A percentile compares a stretch with the other conserved stretches of the same genome.
Evolutionary conservation across 768 basidiomycete genomes (phyloP).

Genomic region (Gymnopilus dilepis): DNA sequence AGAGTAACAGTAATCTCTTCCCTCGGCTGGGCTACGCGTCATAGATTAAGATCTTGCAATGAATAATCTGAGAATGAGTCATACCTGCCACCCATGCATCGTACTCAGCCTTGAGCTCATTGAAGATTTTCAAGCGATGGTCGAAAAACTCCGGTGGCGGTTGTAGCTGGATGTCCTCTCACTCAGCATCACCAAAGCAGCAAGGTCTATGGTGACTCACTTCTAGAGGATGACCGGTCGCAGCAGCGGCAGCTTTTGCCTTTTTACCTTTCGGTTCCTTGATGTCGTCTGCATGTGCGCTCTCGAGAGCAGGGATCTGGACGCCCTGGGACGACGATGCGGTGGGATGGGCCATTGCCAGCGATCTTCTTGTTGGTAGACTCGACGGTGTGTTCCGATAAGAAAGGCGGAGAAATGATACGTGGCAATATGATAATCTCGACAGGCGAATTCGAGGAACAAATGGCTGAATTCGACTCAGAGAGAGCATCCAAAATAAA

Average conservation of each 20-base stretch:
- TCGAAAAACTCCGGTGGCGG: constrained; percentile 89
- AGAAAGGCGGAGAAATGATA: constrained; percentile 23
- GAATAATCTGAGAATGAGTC: constrained; percentile 8
- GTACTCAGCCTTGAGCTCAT: constrained; percentile 83
- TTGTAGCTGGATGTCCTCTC: constrained; percentile 56
- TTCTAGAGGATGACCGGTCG: constrained; percentile 65
- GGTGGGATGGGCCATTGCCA: constrained; percentile 59
- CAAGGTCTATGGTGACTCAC: constrained; percentile 40
- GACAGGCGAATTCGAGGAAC: constrained; percentile 37
- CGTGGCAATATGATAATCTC: constrained; percentile 39
- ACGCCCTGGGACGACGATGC: constrained; percentile 60
- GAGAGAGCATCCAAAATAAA: constrained; percentile 43
- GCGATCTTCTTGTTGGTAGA: constrained; percentile 27
- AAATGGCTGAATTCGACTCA: constrained; percentile 37
- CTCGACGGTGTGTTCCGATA: constrained; percentile 22
- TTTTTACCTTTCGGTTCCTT: constrained; percentile 52
- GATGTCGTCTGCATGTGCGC: constrained; percentile 40
- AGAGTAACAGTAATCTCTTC: constrained; percentile 85
- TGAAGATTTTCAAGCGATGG: constrained; percentile 88
- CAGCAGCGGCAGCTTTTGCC: constrained; percentile 37
- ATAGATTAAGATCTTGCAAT: constrained; percentile 9
- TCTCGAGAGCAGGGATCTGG: constrained; percentile 50
- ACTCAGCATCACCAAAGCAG: not conserved
- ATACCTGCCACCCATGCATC: constrained; percentile 80
- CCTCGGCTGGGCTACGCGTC: constrained; percentile 71